These are phyloP conservation scores for Huntiella omanensis DNA, from an alignment of 2,329 filamentous ascomycete species.

Conservation along the genomic window DNA sequence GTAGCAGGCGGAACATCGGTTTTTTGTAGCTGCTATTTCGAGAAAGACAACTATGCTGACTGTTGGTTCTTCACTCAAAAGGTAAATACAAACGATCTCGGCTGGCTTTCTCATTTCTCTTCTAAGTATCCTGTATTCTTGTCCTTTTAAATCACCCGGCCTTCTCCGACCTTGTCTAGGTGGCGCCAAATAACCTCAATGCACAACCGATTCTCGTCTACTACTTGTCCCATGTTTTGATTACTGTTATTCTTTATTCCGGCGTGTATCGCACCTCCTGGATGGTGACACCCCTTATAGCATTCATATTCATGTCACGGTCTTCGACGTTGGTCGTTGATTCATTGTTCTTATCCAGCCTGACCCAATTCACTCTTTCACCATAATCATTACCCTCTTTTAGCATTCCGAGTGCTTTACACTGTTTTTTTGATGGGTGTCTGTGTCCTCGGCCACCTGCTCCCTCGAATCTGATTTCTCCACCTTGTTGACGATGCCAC, in stretches of 20 bases:
- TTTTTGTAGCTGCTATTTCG: no score
- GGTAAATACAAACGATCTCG: no score
- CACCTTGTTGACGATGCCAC: constrained; percentile 4
- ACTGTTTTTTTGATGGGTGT: constrained; percentile 1
- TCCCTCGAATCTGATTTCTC: constrained; percentile 1
- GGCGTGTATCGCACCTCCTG: background rate
- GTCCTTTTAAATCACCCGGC: no score
- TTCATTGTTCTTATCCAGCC: background rate
- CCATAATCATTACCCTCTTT: no score
- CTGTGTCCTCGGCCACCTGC: background rate
- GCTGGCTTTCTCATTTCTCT: no score
- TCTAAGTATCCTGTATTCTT: no score
- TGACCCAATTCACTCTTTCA: background rate
- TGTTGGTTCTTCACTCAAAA: no score
- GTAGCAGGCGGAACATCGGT: no score
- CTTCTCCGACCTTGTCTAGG: background rate
- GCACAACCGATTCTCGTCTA: background rate
- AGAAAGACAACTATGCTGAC: no score
- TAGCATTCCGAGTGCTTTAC: no score
- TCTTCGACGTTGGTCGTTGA: background rate
- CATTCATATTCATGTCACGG: background rate
- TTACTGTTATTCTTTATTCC: constrained; percentile 1
- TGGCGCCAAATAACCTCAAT: background rate
- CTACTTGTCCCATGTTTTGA: background rate
- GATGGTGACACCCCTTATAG: background rate